Conservation (phyloP, 495 filamentous ascomycete genomes). For the Penicillium lividum region DNA sequence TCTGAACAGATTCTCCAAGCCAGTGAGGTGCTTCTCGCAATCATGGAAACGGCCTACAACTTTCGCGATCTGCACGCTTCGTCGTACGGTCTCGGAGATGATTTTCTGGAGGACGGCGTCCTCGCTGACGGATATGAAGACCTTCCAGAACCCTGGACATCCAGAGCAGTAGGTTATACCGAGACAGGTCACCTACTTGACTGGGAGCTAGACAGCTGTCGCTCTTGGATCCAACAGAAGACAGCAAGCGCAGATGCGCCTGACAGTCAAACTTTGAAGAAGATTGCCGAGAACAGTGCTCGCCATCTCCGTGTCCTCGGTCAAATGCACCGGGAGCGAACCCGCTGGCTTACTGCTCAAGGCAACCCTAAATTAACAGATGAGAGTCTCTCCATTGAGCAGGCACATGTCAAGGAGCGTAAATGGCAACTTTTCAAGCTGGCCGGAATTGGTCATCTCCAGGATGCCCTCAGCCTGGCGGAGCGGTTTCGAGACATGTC, state of each 20-base stretch:
- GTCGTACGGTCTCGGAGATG: conserved; percentile 68
- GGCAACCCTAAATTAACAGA: conserved; percentile 46
- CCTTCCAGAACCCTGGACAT: conserved; percentile 81
- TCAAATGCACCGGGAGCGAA: conserved; percentile 61
- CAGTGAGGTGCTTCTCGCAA: conserved; percentile 71
- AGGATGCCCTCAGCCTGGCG: conserved; percentile 69
- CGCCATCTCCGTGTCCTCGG: conserved; percentile 59
- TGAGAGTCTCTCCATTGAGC: conserved; percentile 48
- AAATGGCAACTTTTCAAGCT: conserved; percentile 61
- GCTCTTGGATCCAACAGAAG: conserved; percentile 41
- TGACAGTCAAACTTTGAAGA: conserved; percentile 38
- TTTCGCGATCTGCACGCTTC: conserved; percentile 69
- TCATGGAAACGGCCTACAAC: conserved; percentile 68
- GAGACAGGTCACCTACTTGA: conserved; percentile 54
- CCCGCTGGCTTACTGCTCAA: conserved; percentile 58
- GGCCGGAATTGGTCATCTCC: conserved; percentile 65
- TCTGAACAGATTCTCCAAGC: conserved; percentile 71
- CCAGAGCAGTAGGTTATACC: conserved; percentile 42
- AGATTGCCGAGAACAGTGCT: conserved; percentile 54
- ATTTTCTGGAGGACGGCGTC: conserved; percentile 68
- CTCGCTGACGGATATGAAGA: conserved; percentile 58
- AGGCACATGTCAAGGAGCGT: conserved; percentile 54
- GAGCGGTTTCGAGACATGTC: conserved; percentile 71
- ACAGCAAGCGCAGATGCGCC: conserved; percentile 31
- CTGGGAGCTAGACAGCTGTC: conserved; percentile 45